Evolutionary conservation across 2,329 filamentous ascomycete genomes (phyloP).

Genomic region (Zymoseptoria brevis): DNA sequence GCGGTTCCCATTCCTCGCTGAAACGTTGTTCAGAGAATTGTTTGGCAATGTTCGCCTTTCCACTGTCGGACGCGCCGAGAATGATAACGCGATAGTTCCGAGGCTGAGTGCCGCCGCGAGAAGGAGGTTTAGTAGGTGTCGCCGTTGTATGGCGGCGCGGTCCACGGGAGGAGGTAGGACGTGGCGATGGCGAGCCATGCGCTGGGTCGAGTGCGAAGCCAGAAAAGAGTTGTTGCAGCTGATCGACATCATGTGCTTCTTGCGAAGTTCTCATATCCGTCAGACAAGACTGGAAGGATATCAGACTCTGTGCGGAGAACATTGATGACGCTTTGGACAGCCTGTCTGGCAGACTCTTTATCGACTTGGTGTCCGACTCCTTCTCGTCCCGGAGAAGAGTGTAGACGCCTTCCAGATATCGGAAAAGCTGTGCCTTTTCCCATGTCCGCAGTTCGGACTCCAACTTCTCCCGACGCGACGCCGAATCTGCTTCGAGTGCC

Average conservation of each 20-base stretch:
- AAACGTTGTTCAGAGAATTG: neutral
- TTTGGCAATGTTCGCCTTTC: neutral
- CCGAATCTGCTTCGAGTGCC: neutral
- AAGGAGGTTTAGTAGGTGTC: neutral
- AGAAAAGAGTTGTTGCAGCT: neutral
- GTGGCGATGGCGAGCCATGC: neutral
- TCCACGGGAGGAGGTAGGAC: neutral
- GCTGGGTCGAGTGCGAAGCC: neutral
- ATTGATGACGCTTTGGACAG: neutral
- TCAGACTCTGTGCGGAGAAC: neutral
- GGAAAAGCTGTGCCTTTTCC: neutral
- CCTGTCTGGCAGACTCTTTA: neutral
- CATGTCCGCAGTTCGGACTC: neutral
- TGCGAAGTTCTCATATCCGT: neutral
- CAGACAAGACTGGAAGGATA: neutral
- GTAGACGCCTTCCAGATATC: neutral
- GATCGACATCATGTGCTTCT: neutral
- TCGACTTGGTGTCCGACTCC: neutral
- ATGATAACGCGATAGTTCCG: neutral
- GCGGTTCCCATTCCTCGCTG: neutral
- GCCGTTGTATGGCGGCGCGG: neutral
- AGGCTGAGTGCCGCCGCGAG: neutral
- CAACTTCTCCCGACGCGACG: neutral
- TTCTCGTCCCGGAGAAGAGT: neutral
- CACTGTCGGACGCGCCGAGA: neutral